These are phyloP conservation scores for Microsporum ferrugineum DNA, from an alignment of 2,329 filamentous ascomycete genomes.

Conservation along the genomic window DNA sequence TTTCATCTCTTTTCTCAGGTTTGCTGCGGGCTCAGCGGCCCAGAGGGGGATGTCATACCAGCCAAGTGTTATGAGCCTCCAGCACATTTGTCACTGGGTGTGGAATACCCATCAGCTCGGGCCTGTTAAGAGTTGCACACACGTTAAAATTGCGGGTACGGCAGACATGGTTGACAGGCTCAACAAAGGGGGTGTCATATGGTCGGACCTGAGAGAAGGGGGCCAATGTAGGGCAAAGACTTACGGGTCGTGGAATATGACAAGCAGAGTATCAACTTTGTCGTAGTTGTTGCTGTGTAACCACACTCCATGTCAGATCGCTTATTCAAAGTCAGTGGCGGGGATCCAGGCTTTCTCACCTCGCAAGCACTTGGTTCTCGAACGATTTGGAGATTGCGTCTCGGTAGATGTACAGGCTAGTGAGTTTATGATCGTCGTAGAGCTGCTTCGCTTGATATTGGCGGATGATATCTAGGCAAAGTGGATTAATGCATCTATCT, in stretches of 20 bases:
- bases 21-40: neutral
- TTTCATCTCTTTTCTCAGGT: neutral
- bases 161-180: neutral
- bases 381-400: constrained; percentile 63
- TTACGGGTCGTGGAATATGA: constrained; percentile 86
- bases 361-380: constrained; percentile 75
- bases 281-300: constrained; percentile 50
- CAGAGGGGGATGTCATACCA: constrained; percentile 49
- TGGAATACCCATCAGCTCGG: constrained; percentile 56
- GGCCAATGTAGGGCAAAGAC: constrained; percentile 23
- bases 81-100: constrained; percentile 60
- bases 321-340: neutral
- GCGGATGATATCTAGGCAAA: constrained; percentile 56
- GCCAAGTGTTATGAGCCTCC: constrained; percentile 74
- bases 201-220: neutral
- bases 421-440: constrained; percentile 63
- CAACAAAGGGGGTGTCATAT: neutral
- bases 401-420: constrained; percentile 66
- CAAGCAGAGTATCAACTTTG: constrained; percentile 55
- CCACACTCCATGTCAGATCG: neutral
- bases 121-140: constrained; percentile 37
- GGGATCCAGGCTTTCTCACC: constrained; percentile 35
- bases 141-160: too few relatives aligned
- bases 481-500: constrained; percentile 9
- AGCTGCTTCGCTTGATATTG: constrained; percentile 62